These are phyloP conservation scores for Yamadazyma sp. DNA, from an alignment of 1,139 yeast genomes.

Conservation along the genomic window DNA sequence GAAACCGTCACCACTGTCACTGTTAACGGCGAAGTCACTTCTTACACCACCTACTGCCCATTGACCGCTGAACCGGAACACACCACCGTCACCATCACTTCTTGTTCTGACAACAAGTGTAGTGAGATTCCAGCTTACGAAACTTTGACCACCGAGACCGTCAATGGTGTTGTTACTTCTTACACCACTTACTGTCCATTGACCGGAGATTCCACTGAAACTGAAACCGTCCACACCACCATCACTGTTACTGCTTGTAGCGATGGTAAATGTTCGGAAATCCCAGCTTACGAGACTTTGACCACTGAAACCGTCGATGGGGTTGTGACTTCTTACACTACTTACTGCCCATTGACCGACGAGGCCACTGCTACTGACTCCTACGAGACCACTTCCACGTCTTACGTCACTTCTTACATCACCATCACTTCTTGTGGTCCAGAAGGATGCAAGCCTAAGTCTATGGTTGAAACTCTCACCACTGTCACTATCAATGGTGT, in stretches of 20 bases:
- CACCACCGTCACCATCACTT: constrained; percentile 16
- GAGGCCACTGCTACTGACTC: constrained; percentile 10
- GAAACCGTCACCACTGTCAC: constrained; percentile 19
- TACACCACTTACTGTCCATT: constrained; percentile 53
- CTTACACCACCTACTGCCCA: constrained; percentile 23
- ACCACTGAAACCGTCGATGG: constrained; percentile 23
- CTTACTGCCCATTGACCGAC: constrained; percentile 17
- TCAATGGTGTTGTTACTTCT: constrained; percentile 41
- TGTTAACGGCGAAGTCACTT: constrained; percentile 23
- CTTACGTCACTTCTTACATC: constrained; percentile 16
- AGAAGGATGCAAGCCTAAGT: constrained; percentile 7
- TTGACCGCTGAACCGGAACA: constrained; percentile 13
- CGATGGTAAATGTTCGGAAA: constrained; percentile 33
- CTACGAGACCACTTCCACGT: constrained; percentile 16
- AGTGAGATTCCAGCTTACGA: constrained; percentile 22
- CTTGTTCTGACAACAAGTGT: constrained; percentile 17
- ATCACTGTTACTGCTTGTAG: constrained; percentile 48
- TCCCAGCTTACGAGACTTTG: constrained; percentile 20
- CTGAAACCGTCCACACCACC: constrained; percentile 20
- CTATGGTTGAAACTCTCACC: constrained; percentile 17
- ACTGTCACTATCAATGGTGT: constrained; percentile 24
- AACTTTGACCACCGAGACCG: constrained; percentile 41
- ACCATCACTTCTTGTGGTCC: constrained; percentile 18
- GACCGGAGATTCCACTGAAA: constrained; percentile 20
- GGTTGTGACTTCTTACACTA: constrained; percentile 28